Evolutionary conservation across 208 protist genomes (phyloP).

Genomic region (Trypanosoma congolense): DNA sequence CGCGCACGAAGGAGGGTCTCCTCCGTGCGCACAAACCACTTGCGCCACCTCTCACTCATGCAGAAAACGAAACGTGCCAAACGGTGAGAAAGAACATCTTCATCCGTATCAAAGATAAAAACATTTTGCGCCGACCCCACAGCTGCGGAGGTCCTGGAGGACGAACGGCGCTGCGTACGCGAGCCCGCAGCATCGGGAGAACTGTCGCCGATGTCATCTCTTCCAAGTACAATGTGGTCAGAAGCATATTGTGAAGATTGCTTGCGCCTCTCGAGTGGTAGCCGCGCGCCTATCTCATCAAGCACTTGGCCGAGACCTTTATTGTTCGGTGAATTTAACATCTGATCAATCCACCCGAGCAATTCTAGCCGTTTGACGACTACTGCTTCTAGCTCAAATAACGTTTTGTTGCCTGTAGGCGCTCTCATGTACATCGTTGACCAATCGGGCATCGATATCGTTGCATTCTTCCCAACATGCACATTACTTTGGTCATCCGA

Average conservation of each 20-base stretch:
- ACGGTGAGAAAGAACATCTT: slow-evolving; percentile 78
- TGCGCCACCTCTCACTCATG: slow-evolving; percentile 86
- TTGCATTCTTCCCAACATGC: slow-evolving; percentile 4
- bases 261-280: slow-evolving; percentile 62
- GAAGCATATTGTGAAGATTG: slow-evolving; percentile 5
- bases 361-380: slow-evolving; percentile 88
- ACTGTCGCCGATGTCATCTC: slow-evolving; percentile 9
- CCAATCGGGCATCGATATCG: slow-evolving; percentile 39
- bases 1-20: slow-evolving; percentile 78
- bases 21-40: slow-evolving; percentile 80
- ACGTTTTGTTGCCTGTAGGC: slow-evolving; percentile 54
- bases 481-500: slow-evolving; percentile 11
- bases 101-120: slow-evolving; percentile 67
- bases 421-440: slow-evolving; percentile 63
- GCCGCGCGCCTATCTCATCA: slow-evolving; percentile 55
- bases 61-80: slow-evolving; percentile 87
- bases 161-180: slow-evolving; percentile 27
- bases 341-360: slow-evolving; percentile 80
- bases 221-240: slow-evolving; percentile 21
- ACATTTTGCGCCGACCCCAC: slow-evolving; percentile 9
- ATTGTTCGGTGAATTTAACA: slow-evolving; percentile 52
- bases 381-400: slow-evolving; percentile 80
- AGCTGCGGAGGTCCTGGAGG: slow-evolving; percentile 25
- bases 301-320: slow-evolving; percentile 56
- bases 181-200: slow-evolving; percentile 26